Evolutionary conservation across 495 filamentous ascomycete species (phyloP), one percentile per base, ranked within the genome.

Genomic region (Aspergillus asperescens): DNA sequence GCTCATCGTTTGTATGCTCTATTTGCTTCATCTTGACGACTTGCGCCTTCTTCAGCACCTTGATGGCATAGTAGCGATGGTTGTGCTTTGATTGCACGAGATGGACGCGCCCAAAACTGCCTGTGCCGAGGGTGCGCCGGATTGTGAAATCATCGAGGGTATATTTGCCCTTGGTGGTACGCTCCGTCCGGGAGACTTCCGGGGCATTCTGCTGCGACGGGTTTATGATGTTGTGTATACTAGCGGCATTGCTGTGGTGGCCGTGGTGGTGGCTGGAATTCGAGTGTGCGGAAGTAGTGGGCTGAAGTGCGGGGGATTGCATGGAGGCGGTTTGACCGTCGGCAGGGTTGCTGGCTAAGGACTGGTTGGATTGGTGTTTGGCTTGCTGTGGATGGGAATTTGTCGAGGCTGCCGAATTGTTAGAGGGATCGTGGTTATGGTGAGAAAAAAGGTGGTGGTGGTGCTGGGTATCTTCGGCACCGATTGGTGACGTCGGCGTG

Each of bases 11-110:
- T 50, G 93, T 98, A 70, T 98, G 93, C 65, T 97, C 94, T 41
- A 98, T 88, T 68, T 98, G 94, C 77, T 97, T 97, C 93, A 97
- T 97, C 78, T 95, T 97, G 57, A 97, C 90, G 35, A 98, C 93
- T 70, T 98, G 94, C 44, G 83, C 85, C 79, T 98, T 98, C 72
- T 97, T 97, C 69, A 98, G 70, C 35, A 97, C 94, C 70, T 98
- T 98, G 67, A 98, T 83, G 12, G 93, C 93, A 74, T 98, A 98
- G 77, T 90, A 97, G 40, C 93, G 84, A 69, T 91, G 85, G 69
- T 97, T 98, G 72, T 98, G 94, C 61, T 86, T 90, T 23, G 90
- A 96, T 70, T 97, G 92, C 41, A 97, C 93, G 24, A 97, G 75
- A 61, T 97, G 94, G 22, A 98, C 93, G 37, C 94, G 79, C 13